phyloP scores from a whole-genome alignment of 1,139 yeast genomes.

The Scheffersomyces titani region DNA sequence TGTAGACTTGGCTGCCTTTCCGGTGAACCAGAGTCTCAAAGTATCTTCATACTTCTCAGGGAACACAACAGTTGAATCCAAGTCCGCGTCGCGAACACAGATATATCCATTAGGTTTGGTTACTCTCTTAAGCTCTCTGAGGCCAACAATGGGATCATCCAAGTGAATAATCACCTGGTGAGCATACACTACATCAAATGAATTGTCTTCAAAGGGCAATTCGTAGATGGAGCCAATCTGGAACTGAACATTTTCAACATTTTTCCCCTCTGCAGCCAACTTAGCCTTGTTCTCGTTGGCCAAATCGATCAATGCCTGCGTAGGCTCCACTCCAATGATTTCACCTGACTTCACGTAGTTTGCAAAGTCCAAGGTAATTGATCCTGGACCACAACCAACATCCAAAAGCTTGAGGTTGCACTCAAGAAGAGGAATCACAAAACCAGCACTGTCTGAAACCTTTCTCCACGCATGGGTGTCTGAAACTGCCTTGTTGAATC shows the following conservation, averaged over 20 bases:
- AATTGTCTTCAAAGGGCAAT: constrained; percentile 34
- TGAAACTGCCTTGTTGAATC: constrained; percentile 21
- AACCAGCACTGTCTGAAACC: constrained; percentile 30
- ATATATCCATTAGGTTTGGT: constrained; percentile 12
- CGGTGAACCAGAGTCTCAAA: constrained; percentile 8
- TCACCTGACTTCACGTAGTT: constrained; percentile 25
- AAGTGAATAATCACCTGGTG: constrained; percentile 43
- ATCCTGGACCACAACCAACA: constrained; percentile 47
- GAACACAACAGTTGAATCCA: constrained; percentile 15
- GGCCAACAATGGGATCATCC: constrained; percentile 22
- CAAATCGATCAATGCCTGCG: constrained; percentile 26
- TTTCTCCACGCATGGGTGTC: constrained; percentile 38
- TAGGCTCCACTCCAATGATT: constrained; percentile 37
- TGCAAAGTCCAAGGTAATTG: constrained; percentile 39
- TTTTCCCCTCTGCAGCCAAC: constrained; percentile 4
- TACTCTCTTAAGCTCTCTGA: constrained; percentile 10
- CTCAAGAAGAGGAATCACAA: constrained; percentile 27
- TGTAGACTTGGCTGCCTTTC: constrained; percentile 12
- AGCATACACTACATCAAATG: constrained; percentile 39
- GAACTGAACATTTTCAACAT: constrained; percentile 24
- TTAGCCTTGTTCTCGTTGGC: constrained; percentile 16
- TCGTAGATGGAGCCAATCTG: constrained; percentile 29
- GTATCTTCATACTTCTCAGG: constrained; percentile 19
- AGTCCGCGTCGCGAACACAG: constrained; percentile 35
- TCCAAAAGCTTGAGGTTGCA: constrained; percentile 32